Evolutionary conservation across 2,329 filamentous ascomycete species (phyloP), one percentile per base, ranked within the genome.

Genomic region (Venturia aucupariae): DNA sequence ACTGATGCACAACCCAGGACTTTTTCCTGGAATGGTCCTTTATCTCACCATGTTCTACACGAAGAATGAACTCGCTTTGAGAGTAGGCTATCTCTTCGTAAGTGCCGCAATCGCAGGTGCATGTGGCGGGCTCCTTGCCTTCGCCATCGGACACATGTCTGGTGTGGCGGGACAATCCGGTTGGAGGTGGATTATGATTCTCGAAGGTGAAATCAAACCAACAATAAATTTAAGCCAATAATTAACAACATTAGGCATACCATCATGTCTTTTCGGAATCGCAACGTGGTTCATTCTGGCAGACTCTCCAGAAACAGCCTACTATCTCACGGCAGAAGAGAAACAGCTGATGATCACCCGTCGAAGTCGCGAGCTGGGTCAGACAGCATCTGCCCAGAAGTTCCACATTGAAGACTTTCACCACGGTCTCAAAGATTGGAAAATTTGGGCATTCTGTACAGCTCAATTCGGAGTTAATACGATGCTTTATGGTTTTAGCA

Each of bases 1-100:
- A 13, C 35, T 60, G 13, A 60, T 15, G 24, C 13, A 30, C 19
- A 2, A n/a, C 11, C 19, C 35, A 44, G 35, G 39, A 11, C 44
- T 90, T 0, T 90, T 90, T 68, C 88, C 88, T 0, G 87, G 88
- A 0, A 75, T 89, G 68, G 86, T 83, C 5, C 75, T 88, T 22
- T 90, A 90, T 68, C 79, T 92, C 22, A 90, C 88, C 0, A 82
- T 90, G 68, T 91, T 90, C 78, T 92, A 92, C 76, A 88, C 85
- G 59, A 88, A 88, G 70, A 80, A 82, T 35, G 89, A 92, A 74
- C 81, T 91, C 1, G 88, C 87, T 4, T 75, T 90, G 51, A 84
- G 89, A 2, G 86, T 64, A 27, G 87, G 86, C 1, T 90, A 90
- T 68, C 80, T 92, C 0, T 90, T 91, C 71, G 85, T 88, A 61